Conservation (phyloP, 2,329 filamentous ascomycete species). For the Diplodia seriata region DNA sequence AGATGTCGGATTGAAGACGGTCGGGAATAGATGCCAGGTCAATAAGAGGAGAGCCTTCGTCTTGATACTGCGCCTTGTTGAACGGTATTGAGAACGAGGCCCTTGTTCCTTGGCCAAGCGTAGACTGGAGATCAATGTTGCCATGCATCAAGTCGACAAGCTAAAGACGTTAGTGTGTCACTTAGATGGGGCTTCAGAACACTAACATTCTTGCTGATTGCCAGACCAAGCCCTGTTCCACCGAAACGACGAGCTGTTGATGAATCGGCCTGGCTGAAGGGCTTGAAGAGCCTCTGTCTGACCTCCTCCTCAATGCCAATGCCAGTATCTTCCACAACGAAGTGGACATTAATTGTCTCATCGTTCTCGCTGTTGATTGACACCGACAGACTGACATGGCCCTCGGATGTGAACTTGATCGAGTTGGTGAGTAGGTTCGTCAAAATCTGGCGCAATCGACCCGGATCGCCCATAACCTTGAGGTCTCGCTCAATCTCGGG, state of each 20-base stretch:
- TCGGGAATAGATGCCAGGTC: constrained; percentile 71
- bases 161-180: constrained; percentile 35
- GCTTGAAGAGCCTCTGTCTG: constrained; percentile 74
- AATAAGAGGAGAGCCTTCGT: constrained; percentile 60
- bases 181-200: neutral
- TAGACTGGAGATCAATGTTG: constrained; percentile 73
- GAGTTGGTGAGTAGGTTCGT: constrained; percentile 73
- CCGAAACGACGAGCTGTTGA: constrained; percentile 81
- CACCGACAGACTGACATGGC: constrained; percentile 64
- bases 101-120: constrained; percentile 71
- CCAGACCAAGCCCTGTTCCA: constrained; percentile 78
- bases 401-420: constrained; percentile 51
- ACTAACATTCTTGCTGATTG: constrained; percentile 75
- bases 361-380: constrained; percentile 67
- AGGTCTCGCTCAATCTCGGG: constrained; percentile 69
- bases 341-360: constrained; percentile 71
- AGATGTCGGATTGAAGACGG: constrained; percentile 64
- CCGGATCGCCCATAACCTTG: constrained; percentile 85
- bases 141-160: constrained; percentile 81
- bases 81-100: constrained; percentile 80
- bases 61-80: constrained; percentile 68
- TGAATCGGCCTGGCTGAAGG: constrained; percentile 82
- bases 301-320: constrained; percentile 84
- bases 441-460: constrained; percentile 81
- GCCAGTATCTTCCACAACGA: constrained; percentile 77